Evolutionary conservation across 441 rosid species (phyloP).

Genomic region (Mallotus japonicus): DNA sequence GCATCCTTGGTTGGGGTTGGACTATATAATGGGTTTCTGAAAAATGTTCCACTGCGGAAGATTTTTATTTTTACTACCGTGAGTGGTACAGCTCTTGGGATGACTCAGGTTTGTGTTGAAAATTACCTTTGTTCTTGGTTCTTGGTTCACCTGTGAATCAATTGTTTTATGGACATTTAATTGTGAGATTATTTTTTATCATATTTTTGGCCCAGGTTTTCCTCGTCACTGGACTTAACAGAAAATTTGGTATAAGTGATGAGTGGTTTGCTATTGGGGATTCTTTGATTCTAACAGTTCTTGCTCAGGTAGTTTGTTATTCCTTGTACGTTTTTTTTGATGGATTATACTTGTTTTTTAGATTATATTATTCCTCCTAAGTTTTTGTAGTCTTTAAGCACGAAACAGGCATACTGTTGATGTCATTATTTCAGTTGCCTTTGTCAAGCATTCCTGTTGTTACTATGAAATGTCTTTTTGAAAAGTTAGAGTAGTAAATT

Average conservation of each 20-base stretch:
- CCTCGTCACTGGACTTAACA: constrained; percentile 85
- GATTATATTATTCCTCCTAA: background rate
- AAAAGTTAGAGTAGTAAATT: background rate
- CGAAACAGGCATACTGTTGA: background rate
- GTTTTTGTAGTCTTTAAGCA: background rate
- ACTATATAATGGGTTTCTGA: constrained; percentile 83
- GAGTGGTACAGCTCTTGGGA: constrained; percentile 78
- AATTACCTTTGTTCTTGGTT: background rate
- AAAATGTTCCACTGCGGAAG: constrained; percentile 71
- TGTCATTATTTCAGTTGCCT: background rate
- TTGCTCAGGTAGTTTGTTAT: constrained; percentile 65
- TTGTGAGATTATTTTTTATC: background rate
- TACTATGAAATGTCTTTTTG: background rate
- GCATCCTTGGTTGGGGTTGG: constrained; percentile 94
- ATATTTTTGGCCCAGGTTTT: constrained; percentile 53
- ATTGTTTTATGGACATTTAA: constrained; percentile 4
- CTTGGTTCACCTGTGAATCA: constrained; percentile 10
- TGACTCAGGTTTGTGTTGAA: constrained; percentile 75
- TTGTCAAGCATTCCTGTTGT: background rate
- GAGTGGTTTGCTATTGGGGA: constrained; percentile 99
- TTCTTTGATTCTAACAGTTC: constrained; percentile 86
- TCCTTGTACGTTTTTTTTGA: background rate
- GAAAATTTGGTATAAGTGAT: constrained; percentile 80
- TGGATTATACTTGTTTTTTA: background rate
- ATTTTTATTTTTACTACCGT: constrained; percentile 76